Evolutionary conservation across 805 yeast genomes (phyloP).

Genomic region (Yarrowia hollandica): DNA sequence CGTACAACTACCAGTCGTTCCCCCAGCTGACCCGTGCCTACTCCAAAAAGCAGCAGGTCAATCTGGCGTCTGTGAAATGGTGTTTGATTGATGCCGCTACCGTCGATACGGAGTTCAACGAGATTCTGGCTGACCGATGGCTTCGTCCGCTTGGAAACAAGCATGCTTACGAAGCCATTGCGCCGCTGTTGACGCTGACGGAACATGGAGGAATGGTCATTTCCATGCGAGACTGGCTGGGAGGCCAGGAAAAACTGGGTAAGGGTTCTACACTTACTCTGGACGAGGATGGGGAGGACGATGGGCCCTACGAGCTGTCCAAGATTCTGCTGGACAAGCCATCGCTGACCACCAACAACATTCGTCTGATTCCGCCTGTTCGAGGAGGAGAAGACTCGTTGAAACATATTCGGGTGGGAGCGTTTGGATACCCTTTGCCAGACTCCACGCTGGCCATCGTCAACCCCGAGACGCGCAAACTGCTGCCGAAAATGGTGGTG

Average conservation of each 20-base stretch:
- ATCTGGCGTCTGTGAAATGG: slow-evolving; percentile 80
- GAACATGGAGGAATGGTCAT: slow-evolving; percentile 97
- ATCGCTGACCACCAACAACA: slow-evolving; percentile 69
- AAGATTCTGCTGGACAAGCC: slow-evolving; percentile 73
- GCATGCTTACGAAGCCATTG: slow-evolving; percentile 69
- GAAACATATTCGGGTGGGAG: slow-evolving; percentile 69
- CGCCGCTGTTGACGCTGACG: slow-evolving; percentile 83
- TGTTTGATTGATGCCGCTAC: slow-evolving; percentile 85
- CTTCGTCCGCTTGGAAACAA: slow-evolving; percentile 84
- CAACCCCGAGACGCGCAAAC: slow-evolving; percentile 81
- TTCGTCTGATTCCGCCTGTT: slow-evolving; percentile 60
- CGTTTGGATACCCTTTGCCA: slow-evolving; percentile 93
- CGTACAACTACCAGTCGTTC: slow-evolving; percentile 85
- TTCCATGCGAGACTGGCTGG: slow-evolving; percentile 88
- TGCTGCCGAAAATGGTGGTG: slow-evolving; percentile 74
- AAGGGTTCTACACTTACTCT: slow-evolving; percentile 41
- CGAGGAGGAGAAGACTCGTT: slow-evolving; percentile 46
- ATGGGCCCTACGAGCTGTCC: slow-evolving; percentile 51
- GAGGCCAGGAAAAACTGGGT: slow-evolving; percentile 63
- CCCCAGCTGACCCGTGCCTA: slow-evolving; percentile 83
- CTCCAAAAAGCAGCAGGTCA: slow-evolving; percentile 71
- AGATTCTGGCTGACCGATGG: slow-evolving; percentile 86
- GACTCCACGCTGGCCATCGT: slow-evolving; percentile 93
- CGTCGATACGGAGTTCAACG: slow-evolving; percentile 90
- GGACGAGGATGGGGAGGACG: slow-evolving; percentile 45